A percentile compares a stretch with the other conserved stretches of the same genome.
Conservation (phyloP, 2,329 filamentous ascomycete genomes). For the Colletotrichum coccodes region DNA sequence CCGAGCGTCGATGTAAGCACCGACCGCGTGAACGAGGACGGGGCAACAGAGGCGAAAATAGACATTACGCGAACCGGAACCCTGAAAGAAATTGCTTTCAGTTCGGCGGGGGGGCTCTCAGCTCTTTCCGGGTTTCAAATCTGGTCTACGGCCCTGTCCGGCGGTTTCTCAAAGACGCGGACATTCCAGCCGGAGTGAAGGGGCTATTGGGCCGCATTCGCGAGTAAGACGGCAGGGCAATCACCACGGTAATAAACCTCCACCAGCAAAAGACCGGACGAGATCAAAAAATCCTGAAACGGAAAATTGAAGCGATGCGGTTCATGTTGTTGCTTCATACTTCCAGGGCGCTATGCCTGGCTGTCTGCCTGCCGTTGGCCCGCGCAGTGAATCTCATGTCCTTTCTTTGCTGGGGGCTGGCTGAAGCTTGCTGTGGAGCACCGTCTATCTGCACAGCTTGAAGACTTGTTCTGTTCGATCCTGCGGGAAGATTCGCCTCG, state of each 20-base stretch:
- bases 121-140: too few species aligned
- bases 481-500: neutral
- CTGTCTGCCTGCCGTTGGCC: neutral
- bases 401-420: neutral
- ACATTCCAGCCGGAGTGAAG: neutral
- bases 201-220: neutral
- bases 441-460: neutral
- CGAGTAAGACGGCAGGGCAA: neutral
- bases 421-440: neutral
- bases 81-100: fast-evolving
- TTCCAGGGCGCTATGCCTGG: neutral
- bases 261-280: neutral
- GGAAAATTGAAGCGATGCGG: neutral
- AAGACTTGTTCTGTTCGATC: too few species aligned
- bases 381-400: neutral
- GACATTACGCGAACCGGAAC: too few species aligned
- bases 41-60: neutral
- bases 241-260: neutral
- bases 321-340: neutral
- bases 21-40: neutral
- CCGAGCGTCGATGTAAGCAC: slow-evolving; percentile 5
- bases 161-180: neutral
- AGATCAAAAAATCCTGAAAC: neutral
- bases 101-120: too few species aligned
- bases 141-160: neutral